phyloP scores from a whole-genome alignment of 768 basidiomycete species.

The Tephrocybe rancida region DNA sequence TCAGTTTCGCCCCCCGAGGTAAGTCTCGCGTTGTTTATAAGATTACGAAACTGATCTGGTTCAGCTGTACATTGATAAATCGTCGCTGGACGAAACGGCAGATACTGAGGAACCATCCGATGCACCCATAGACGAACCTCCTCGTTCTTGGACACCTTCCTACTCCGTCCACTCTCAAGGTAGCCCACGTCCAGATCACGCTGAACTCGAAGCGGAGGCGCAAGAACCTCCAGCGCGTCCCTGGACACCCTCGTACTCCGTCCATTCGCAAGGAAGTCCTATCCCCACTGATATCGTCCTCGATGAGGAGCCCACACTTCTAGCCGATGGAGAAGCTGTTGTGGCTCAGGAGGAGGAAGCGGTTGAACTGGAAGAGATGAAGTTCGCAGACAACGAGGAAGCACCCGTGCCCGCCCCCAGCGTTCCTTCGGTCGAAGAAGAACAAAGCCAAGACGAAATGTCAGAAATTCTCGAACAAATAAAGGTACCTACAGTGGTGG shows the following conservation, averaged over 20 bases:
- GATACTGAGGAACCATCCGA: neutral
- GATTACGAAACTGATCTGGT: neutral
- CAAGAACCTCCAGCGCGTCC: conserved; percentile 19
- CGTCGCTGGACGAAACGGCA: conserved; percentile 14
- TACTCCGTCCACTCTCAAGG: conserved; percentile 41
- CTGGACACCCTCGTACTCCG: conserved; percentile 46
- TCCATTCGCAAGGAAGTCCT: conserved; percentile 40
- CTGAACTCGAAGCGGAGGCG: conserved; percentile 4
- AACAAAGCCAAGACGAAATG: neutral
- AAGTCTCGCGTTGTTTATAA: neutral
- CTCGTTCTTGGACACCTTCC: conserved; percentile 37
- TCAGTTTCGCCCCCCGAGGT: conserved; percentile 14
- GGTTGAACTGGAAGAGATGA: conserved; percentile 14
- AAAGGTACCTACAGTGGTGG: neutral
- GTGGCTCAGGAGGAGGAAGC: neutral
- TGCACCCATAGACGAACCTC: neutral
- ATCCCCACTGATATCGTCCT: conserved; percentile 14
- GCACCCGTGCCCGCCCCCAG: neutral
- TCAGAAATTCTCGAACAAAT: neutral
- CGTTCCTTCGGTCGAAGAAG: neutral
- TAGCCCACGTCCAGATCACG: conserved; percentile 19
- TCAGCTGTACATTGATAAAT: conserved; percentile 22
- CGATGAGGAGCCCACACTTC: conserved; percentile 1
- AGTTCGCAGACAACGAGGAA: conserved; percentile 15
- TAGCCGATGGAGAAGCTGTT: neutral